These are phyloP conservation scores for Dichotomopilus funicola DNA, from an alignment of 2,329 filamentous ascomycete species.

Conservation along the genomic window DNA sequence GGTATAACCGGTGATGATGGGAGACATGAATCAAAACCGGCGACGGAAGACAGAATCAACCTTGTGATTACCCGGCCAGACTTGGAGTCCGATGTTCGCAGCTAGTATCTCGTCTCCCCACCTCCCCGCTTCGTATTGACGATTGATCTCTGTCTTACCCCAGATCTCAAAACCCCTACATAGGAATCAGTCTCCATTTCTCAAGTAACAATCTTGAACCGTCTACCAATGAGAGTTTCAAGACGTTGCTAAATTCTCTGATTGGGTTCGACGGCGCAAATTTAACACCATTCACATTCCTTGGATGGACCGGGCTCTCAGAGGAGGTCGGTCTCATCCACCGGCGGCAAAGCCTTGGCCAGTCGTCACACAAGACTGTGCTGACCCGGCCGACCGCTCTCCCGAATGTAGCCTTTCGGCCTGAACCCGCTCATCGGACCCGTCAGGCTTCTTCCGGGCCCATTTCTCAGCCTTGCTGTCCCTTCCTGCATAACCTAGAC, in stretches of 20 bases:
- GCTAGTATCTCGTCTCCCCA: too few relatives aligned
- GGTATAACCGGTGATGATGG: neutral
- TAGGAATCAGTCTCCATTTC: too few relatives aligned
- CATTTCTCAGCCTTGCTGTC: slow-evolving; percentile 26
- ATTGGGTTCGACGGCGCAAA: slow-evolving; percentile 19
- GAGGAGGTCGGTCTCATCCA: too few relatives aligned
- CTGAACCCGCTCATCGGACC: slow-evolving; percentile 22
- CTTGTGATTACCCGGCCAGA: too few relatives aligned
- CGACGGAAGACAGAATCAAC: too few relatives aligned
- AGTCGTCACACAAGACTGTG: too few relatives aligned
- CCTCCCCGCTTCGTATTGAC: neutral
- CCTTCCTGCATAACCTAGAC: slow-evolving; percentile 22
- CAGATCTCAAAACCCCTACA: neutral
- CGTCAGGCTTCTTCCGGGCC: slow-evolving; percentile 19
- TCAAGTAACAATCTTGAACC: too few relatives aligned
- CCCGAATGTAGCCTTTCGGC: slow-evolving; percentile 17
- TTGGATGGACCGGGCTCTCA: neutral
- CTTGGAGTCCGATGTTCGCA: too few relatives aligned
- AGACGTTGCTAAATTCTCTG: neutral
- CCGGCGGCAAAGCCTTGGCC: too few relatives aligned
- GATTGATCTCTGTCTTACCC: neutral
- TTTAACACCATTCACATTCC: slow-evolving; percentile 16
- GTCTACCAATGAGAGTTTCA: slow-evolving; percentile 17
- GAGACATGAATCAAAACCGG: neutral
- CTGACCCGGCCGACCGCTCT: neutral